Evolutionary conservation across 148 eudicot species (phyloP), one percentile per base, ranked within the genome.

Genomic region (Spergularia bocconei): DNA sequence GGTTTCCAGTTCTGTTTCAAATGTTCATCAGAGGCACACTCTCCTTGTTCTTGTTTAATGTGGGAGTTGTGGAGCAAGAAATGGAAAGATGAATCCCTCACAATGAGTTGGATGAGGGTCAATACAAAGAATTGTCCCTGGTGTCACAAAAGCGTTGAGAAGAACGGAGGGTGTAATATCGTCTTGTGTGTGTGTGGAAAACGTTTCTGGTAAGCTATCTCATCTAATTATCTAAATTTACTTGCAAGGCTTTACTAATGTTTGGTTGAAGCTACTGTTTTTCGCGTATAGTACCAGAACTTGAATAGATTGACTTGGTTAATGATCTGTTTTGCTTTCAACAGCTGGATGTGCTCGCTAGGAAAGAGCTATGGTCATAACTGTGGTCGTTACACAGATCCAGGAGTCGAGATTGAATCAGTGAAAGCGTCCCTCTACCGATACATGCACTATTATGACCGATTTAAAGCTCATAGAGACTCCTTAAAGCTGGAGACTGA

Each of bases 11-110:
- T 89, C 80, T 91, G 96, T 84, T 91, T 91, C 75, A 86, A 85
- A 73, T 91, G 93, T 67, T 77, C 77, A 19, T 84, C 79, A n/a
- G 91, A 87, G 79, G 85, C 91, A 5, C 96, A 91, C 82, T 91
- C 96, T 25, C 96, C 96, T 64, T 91, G 96, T 78, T 91, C 96
- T 13, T 91, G 96, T 82, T 71, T 79, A 54, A 91, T 91, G 91
- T 91, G 96, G 96, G 84, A 84, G 72, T 72, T 86, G 39, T 91
- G 96, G 96, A 77, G 55, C 38, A 87, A 91, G 77, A 91, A 89
- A 85, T 89, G 89, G 51, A 87, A 75, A 25, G 86, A 87, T 69
- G 91, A 89, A 79, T 89, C 96, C 1, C 86, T 84, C 75, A 87
- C 88, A 14, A 81, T 87, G 29, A 89, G 86, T 56, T 91, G 96